Evolutionary conservation across 768 basidiomycete genomes (phyloP).

Genomic region (Tulasnella sp.): DNA sequence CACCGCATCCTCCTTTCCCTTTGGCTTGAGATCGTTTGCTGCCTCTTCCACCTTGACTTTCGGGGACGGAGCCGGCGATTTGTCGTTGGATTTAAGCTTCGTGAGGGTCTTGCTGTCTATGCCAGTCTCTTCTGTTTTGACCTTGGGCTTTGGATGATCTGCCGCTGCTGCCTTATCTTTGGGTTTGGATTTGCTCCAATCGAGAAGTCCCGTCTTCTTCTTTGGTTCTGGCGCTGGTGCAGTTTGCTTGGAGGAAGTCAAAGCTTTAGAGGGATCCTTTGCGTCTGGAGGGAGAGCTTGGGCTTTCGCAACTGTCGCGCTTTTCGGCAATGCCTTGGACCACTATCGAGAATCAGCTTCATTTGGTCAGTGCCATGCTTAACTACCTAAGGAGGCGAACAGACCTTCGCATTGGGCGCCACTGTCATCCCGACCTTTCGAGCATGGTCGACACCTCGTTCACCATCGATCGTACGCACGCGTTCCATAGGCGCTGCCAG

Average conservation of each 20-base stretch:
- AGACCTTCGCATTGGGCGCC: slow-evolving; percentile 38
- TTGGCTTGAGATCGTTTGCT: not conserved
- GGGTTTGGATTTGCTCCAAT: slow-evolving; percentile 50
- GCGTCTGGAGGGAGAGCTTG: no score
- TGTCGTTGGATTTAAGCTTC: not conserved
- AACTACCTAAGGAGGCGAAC: not conserved
- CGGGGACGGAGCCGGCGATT: not conserved
- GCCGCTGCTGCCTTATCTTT: slow-evolving; percentile 26
- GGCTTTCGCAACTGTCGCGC: slow-evolving; percentile 22
- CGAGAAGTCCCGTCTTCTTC: slow-evolving; percentile 40
- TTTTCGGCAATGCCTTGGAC: not conserved
- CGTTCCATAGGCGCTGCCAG: slow-evolving; percentile 29
- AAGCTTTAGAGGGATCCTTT: no score
- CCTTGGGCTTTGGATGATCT: slow-evolving; percentile 3
- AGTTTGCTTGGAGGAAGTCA: slow-evolving; percentile 17
- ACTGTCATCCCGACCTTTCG: slow-evolving; percentile 40
- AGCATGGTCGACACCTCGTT: slow-evolving; percentile 34
- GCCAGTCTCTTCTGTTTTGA: slow-evolving; percentile 6
- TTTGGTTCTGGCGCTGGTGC: not conserved
- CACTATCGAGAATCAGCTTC: not conserved
- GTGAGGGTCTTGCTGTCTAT: not conserved
- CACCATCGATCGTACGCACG: slow-evolving; percentile 30
- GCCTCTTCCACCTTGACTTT: not conserved
- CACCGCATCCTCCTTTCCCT: not conserved
- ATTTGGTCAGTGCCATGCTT: no score